These are phyloP conservation scores for Ploettnerulaceae sp. DNA, from an alignment of 2,329 filamentous ascomycete genomes.

Conservation along the genomic window DNA sequence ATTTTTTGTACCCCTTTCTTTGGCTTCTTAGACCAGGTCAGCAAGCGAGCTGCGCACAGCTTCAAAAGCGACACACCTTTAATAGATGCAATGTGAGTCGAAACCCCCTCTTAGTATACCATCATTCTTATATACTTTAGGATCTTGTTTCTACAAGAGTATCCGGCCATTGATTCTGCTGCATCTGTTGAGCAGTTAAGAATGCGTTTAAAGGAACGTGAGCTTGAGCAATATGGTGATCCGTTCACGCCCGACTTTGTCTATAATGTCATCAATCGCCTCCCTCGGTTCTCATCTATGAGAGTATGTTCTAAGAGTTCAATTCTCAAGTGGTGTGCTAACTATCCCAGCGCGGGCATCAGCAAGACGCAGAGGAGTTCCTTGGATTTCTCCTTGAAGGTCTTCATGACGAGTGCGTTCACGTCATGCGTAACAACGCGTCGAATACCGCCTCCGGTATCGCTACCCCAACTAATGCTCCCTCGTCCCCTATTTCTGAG, in stretches of 20 bases:
- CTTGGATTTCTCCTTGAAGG: constrained; percentile 88
- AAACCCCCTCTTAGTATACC: neutral
- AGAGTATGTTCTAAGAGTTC: constrained; percentile 52
- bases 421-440: constrained; percentile 53
- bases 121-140: constrained; percentile 41
- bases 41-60: constrained; percentile 77
- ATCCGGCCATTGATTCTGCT: constrained; percentile 78
- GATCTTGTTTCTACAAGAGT: constrained; percentile 96
- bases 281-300: constrained; percentile 90
- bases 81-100: constrained; percentile 81
- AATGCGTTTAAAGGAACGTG: constrained; percentile 69
- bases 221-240: constrained; percentile 86
- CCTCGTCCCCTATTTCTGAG: constrained; percentile 42
- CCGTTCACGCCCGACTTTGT: constrained; percentile 91
- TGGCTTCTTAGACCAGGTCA: constrained; percentile 82
- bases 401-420: constrained; percentile 85
- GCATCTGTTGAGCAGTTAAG: constrained; percentile 68
- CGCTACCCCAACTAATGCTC: constrained; percentile 38
- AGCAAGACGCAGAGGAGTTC: constrained; percentile 98
- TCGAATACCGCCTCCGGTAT: constrained; percentile 38
- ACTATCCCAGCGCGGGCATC: constrained; percentile 69
- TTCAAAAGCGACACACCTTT: constrained; percentile 95
- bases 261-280: constrained; percentile 82
- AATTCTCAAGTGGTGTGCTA: constrained; percentile 27
- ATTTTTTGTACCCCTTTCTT: constrained; percentile 94